A percentile compares a stretch with the other conserved stretches of the same genome.
Conservation (phyloP, 2,329 filamentous ascomycete species). For the Verticillium isaacii region DNA sequence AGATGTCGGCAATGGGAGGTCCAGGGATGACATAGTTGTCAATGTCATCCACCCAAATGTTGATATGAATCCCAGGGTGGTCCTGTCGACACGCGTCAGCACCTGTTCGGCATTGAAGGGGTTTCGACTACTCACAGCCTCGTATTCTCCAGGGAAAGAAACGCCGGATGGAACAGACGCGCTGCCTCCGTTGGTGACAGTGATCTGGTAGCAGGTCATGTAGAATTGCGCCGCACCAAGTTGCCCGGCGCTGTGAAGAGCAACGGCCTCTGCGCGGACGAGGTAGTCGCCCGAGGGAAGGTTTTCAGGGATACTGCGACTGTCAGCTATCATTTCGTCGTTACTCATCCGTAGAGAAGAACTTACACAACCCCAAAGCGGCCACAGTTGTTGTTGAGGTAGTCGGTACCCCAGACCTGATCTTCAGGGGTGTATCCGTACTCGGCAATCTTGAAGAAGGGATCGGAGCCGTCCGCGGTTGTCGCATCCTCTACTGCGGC, state of each 20-base stretch:
- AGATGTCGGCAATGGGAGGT: constrained; percentile 6
- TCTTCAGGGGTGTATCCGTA: constrained; percentile 24
- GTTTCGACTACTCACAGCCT: constrained; percentile 1
- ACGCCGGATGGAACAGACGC: constrained; percentile 15
- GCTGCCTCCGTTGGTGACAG: constrained; percentile 19
- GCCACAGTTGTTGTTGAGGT: constrained; percentile 6
- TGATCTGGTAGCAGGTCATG: constrained; percentile 15
- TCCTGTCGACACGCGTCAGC: background rate
- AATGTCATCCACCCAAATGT: constrained; percentile 1
- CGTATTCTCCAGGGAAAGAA: constrained; percentile 10
- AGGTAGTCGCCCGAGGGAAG: constrained; percentile 38
- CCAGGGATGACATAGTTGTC: constrained; percentile 11
- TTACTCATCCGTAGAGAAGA: background rate
- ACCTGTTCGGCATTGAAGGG: background rate
- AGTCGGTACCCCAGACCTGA: constrained; percentile 7
- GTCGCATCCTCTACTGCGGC: constrained; percentile 41
- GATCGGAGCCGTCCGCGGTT: constrained; percentile 33
- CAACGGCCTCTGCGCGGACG: constrained; percentile 38
- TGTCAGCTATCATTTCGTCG: background rate
- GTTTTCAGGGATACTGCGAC: constrained; percentile 25
- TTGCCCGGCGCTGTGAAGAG: constrained; percentile 31
- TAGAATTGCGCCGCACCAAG: constrained; percentile 15
- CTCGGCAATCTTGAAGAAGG: constrained; percentile 50
- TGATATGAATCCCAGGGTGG: constrained; percentile 2
- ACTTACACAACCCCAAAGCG: background rate